These are phyloP conservation scores for Candida pseudocylindracea DNA, from an alignment of 1,139 yeast genomes.

Conservation along the genomic window DNA sequence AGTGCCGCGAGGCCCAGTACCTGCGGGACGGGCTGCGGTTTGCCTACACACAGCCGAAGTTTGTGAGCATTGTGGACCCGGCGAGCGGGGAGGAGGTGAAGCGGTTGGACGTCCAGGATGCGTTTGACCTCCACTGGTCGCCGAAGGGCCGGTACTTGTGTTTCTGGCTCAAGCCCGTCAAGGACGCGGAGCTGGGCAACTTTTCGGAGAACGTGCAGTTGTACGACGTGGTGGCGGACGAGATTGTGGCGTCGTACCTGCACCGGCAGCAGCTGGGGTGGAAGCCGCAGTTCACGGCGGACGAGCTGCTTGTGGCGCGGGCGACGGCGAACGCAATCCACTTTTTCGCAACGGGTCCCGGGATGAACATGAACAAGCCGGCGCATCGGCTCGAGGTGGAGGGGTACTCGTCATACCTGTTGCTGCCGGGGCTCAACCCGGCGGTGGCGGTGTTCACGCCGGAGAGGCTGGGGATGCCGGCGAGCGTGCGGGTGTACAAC, in stretches of 20 bases:
- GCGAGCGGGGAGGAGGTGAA: slow-evolving; percentile 10
- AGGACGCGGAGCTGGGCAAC: slow-evolving; percentile 37
- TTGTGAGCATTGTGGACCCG: slow-evolving; percentile 2
- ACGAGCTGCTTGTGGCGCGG: slow-evolving; percentile 51
- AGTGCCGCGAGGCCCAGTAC: slow-evolving; percentile 1
- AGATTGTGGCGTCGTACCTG: slow-evolving; percentile 42
- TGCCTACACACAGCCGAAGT: slow-evolving; percentile 1
- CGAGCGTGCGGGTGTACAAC: slow-evolving; percentile 66
- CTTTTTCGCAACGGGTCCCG: slow-evolving; percentile 31
- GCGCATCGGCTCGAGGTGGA: slow-evolving; percentile 5
- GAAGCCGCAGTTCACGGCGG: slow-evolving; percentile 74
- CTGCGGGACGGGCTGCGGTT: slow-evolving; percentile 1
- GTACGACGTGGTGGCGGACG: slow-evolving; percentile 26
- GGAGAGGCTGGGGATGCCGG: slow-evolving; percentile 70
- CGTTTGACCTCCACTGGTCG: slow-evolving; percentile 67
- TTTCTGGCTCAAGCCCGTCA: slow-evolving; percentile 77
- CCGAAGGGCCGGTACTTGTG: slow-evolving; percentile 72
- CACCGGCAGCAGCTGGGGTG: slow-evolving; percentile 78
- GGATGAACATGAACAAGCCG: slow-evolving; percentile 22
- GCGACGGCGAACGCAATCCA: slow-evolving; percentile 42
- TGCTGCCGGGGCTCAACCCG: slow-evolving; percentile 82
- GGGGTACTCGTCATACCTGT: slow-evolving; percentile 9
- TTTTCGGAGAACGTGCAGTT: slow-evolving; percentile 61
- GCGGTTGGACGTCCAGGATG: slow-evolving; percentile 29
- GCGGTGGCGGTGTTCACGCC: slow-evolving; percentile 86